A percentile compares a stretch with the other conserved stretches of the same genome.
These are phyloP conservation scores for Pulveroboletus sp. DNA, from an alignment of 768 basidiomycete genomes.

Conservation along the genomic window DNA sequence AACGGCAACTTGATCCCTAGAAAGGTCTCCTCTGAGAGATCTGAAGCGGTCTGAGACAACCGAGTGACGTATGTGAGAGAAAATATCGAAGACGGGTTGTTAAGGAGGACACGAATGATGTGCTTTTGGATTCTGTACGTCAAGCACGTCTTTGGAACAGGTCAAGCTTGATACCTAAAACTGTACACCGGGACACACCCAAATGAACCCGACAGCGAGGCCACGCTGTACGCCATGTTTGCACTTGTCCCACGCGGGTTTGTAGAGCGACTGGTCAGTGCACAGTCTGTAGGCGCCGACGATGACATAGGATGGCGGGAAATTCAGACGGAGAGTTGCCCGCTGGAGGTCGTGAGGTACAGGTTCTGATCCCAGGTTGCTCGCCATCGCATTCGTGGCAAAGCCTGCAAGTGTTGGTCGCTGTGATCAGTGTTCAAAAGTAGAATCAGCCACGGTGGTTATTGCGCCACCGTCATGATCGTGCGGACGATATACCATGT, in stretches of 20 bases:
- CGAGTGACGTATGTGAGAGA: constrained; percentile 27
- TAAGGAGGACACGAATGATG: constrained; percentile 46
- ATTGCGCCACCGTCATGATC: too few relatives aligned
- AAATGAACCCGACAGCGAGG: constrained; percentile 59
- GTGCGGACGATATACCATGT: too few relatives aligned
- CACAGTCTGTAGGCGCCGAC: constrained; percentile 83
- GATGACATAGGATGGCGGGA: constrained; percentile 80
- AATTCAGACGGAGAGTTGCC: constrained; percentile 62
- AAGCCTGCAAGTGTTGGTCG: too few relatives aligned
- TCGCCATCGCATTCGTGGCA: too few relatives aligned
- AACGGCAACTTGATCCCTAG: constrained; percentile 69
- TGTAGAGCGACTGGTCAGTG: constrained; percentile 66
- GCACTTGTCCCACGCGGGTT: constrained; percentile 85
- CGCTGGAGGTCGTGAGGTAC: constrained; percentile 47
- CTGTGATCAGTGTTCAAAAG: too few relatives aligned
- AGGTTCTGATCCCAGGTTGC: constrained; percentile 14
- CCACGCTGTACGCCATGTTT: constrained; percentile 74
- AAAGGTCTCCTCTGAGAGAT: constrained; percentile 46
- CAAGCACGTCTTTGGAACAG: constrained; percentile 46
- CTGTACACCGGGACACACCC: constrained; percentile 45
- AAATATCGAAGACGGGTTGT: constrained; percentile 26
- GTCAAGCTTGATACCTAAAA: constrained; percentile 1
- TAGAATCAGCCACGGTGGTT: too few relatives aligned
- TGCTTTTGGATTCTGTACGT: constrained; percentile 72
- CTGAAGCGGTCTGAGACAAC: constrained; percentile 25